A percentile compares a stretch with the other conserved stretches of the same genome.
phyloP scores from a whole-genome alignment of 306 rosid species.

The Quercus agrifolia region DNA sequence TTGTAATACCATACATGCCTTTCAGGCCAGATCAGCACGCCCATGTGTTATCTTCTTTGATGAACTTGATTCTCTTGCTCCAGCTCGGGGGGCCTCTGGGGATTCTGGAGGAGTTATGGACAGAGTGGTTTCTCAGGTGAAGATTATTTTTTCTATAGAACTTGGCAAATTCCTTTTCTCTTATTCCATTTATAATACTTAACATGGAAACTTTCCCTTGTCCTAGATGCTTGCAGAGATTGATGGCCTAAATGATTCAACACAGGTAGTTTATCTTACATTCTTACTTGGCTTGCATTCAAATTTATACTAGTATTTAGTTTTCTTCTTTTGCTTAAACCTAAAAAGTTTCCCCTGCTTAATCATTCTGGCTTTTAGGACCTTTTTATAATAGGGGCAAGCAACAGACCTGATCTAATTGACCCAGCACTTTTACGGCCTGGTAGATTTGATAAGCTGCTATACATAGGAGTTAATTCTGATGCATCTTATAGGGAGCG shows the following conservation, averaged over 20 bases:
- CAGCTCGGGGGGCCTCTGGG: constrained; percentile 95
- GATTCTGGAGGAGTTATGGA: constrained; percentile 99
- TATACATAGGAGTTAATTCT: constrained; percentile 87
- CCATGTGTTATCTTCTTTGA: constrained; percentile 97
- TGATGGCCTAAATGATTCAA: constrained; percentile 86
- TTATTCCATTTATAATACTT: constrained; percentile 25
- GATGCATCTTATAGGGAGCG: constrained; percentile 84
- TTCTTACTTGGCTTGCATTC: background rate
- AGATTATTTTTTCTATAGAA: constrained; percentile 9
- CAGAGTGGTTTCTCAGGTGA: constrained; percentile 97
- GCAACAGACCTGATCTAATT: constrained; percentile 96
- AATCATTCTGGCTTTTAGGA: constrained; percentile 50
- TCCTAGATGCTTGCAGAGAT: constrained; percentile 96
- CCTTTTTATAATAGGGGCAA: constrained; percentile 92
- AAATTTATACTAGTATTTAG: background rate
- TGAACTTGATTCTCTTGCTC: constrained; percentile 97
- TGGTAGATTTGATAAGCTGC: constrained; percentile 91
- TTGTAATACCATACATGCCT: constrained; percentile 18
- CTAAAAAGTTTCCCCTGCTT: constrained; percentile 10
- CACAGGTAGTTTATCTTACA: constrained; percentile 53
- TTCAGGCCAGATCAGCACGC: constrained; percentile 90
- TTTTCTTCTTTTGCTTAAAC: constrained; percentile 2
- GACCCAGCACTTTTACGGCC: constrained; percentile 96
- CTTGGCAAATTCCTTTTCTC: background rate
- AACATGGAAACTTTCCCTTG: constrained; percentile 19